Percentiles rank a stretch among this genome's conserved stretches.
phyloP scores from a whole-genome alignment of 1,284 basidiomycete species.

The Tylopilus sp. region DNA sequence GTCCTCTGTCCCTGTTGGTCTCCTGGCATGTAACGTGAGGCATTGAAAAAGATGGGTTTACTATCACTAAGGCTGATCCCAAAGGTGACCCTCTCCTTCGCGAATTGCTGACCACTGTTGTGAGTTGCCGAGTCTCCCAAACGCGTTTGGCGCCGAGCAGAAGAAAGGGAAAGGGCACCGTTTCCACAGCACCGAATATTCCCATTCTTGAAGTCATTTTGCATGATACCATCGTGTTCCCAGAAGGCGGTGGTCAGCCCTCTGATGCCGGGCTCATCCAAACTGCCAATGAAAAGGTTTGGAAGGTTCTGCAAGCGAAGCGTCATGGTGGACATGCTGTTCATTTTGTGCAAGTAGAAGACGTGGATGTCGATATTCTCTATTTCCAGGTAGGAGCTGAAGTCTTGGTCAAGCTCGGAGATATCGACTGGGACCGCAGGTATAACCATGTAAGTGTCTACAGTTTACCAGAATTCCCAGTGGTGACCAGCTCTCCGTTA shows the following conservation, averaged over 20 bases:
- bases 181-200: conserved; percentile 42
- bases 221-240: conserved; percentile 84
- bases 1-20: conserved; percentile 60
- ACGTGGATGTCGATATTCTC: conserved; percentile 41
- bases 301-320: conserved; percentile 69
- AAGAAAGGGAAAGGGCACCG: conserved; percentile 42
- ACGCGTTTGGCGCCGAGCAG: conserved; percentile 38
- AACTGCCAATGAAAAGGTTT: conserved; percentile 41
- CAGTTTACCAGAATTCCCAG: background rate
- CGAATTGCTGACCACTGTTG: conserved; percentile 51
- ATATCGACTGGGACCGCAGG: conserved; percentile 65
- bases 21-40: conserved; percentile 67
- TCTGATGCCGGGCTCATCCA: conserved; percentile 70
- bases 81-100: conserved; percentile 65
- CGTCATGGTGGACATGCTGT: conserved; percentile 73
- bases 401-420: conserved; percentile 56
- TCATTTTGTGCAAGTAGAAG: conserved; percentile 62
- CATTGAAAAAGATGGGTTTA: conserved; percentile 8
- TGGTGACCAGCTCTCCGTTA: conserved; percentile 1
- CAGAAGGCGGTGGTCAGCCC: conserved; percentile 86
- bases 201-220: conserved; percentile 63
- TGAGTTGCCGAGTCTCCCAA: conserved; percentile 46
- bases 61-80: conserved; percentile 10
- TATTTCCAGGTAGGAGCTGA: conserved; percentile 49
- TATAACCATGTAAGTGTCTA: conserved; percentile 66